A percentile compares a stretch with the other conserved stretches of the same genome.
Conservation (phyloP, 202 grass and related monocot genomes). For the Tripidium arundinaceum region DNA sequence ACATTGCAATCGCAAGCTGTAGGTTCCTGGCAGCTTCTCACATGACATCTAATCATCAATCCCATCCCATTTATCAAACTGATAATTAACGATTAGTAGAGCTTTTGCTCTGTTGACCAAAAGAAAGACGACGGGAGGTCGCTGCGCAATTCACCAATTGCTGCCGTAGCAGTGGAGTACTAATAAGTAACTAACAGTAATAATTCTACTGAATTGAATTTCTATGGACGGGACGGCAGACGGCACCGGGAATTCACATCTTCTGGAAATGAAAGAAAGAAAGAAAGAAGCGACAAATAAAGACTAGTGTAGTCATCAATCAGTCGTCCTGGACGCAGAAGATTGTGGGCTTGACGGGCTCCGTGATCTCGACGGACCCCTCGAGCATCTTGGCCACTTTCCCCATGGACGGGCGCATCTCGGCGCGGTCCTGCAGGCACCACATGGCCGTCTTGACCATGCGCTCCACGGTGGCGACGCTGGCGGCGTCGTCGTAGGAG, state of each 20-base stretch:
- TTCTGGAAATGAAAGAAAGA: not conserved
- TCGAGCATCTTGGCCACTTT: conserved; percentile 89
- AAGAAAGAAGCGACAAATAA: no score
- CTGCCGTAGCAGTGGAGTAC: no score
- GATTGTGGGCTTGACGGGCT: conserved; percentile 72
- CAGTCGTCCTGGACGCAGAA: conserved; percentile 77
- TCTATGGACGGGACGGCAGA: not conserved
- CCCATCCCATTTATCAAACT: not conserved
- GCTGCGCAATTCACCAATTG: no score
- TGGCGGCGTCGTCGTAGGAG: conserved; percentile 34
- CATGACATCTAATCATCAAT: not conserved
- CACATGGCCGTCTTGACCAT: conserved; percentile 96
- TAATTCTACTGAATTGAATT: no score
- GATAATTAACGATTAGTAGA: not conserved
- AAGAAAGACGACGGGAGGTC: no score
- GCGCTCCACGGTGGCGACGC: conserved; percentile 48
- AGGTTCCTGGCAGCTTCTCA: not conserved
- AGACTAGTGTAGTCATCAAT: not conserved
- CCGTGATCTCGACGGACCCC: conserved; percentile 74
- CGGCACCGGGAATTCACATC: not conserved
- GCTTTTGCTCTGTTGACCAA: not conserved
- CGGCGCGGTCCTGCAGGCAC: conserved; percentile 73
- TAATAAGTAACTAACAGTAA: no score
- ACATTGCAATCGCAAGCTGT: not conserved
- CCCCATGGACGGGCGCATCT: conserved; percentile 74